A percentile compares a stretch with the other conserved stretches of the same genome.
These are phyloP conservation scores for Nemania sp. DNA, from an alignment of 2,329 filamentous ascomycete genomes.

Conservation along the genomic window DNA sequence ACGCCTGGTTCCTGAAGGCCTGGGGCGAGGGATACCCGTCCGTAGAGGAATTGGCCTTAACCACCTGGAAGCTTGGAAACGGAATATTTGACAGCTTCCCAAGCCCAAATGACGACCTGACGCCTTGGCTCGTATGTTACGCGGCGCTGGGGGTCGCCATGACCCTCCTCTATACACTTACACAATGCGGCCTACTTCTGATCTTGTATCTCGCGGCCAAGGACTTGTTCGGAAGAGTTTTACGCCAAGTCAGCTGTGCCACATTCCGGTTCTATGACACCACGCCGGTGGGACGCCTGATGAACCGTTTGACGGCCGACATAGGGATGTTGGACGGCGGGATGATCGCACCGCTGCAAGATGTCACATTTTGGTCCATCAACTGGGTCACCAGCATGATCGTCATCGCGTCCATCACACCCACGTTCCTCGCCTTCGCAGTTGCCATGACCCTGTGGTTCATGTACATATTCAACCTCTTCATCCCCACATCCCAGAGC, in stretches of 20 bases:
- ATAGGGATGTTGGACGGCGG: slow-evolving; percentile 88
- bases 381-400: slow-evolving; percentile 73
- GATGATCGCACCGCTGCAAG: slow-evolving; percentile 75
- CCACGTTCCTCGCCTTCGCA: slow-evolving; percentile 75
- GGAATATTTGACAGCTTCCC: slow-evolving; percentile 60
- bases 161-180: slow-evolving; percentile 62
- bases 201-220: slow-evolving; percentile 81
- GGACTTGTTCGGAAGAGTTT: slow-evolving; percentile 72
- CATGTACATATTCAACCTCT: slow-evolving; percentile 73
- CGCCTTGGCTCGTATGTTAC: slow-evolving; percentile 76
- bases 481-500: slow-evolving; percentile 82
- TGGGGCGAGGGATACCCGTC: slow-evolving; percentile 79
- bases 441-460: slow-evolving; percentile 69
- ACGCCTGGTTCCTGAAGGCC: slow-evolving; percentile 82
- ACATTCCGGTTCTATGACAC: slow-evolving; percentile 91
- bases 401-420: slow-evolving; percentile 80
- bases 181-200: slow-evolving; percentile 70
- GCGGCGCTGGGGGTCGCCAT: slow-evolving; percentile 66
- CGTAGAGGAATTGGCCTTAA: slow-evolving; percentile 18
- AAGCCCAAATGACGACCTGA: slow-evolving; percentile 66
- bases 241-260: slow-evolving; percentile 74
- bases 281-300: slow-evolving; percentile 84
- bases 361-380: slow-evolving; percentile 71
- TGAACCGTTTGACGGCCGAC: slow-evolving; percentile 90
- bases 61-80: slow-evolving; percentile 18